A percentile compares a stretch with the other conserved stretches of the same genome.
These are phyloP conservation scores for Aspergillus pseudonomiae DNA, from an alignment of 2,329 filamentous ascomycete genomes.

Conservation along the genomic window DNA sequence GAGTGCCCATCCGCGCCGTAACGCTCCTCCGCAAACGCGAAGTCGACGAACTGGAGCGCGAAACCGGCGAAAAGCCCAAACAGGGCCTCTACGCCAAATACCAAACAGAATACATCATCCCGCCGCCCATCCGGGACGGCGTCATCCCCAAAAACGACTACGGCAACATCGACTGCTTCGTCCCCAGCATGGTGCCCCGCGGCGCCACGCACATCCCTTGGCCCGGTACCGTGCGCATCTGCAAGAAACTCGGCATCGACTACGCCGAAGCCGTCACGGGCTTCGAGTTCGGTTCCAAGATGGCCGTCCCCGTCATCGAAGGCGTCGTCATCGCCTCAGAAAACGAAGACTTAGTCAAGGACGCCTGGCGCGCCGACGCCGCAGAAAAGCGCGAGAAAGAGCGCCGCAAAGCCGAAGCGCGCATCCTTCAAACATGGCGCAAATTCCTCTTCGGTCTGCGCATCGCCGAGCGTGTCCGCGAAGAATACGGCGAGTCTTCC, in stretches of 20 bases:
- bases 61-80: slow-evolving; percentile 78
- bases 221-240: slow-evolving; percentile 75
- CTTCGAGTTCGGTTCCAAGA: slow-evolving; percentile 93
- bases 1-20: slow-evolving; percentile 86
- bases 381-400: slow-evolving; percentile 76
- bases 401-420: slow-evolving; percentile 77
- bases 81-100: slow-evolving; percentile 82
- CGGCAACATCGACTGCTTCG: slow-evolving; percentile 95
- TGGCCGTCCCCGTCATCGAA: slow-evolving; percentile 88
- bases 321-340: slow-evolving; percentile 88
- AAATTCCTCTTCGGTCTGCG: slow-evolving; percentile 84
- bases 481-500: slow-evolving; percentile 66
- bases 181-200: slow-evolving; percentile 84
- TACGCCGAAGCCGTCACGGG: slow-evolving; percentile 93
- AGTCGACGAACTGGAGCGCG: slow-evolving; percentile 79
- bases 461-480: slow-evolving; percentile 74
- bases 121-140: slow-evolving; percentile 79
- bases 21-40: slow-evolving; percentile 85
- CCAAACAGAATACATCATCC: slow-evolving; percentile 96
- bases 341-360: slow-evolving; percentile 72
- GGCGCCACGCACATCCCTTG: slow-evolving; percentile 85
- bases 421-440: slow-evolving; percentile 76
- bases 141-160: slow-evolving; percentile 92
- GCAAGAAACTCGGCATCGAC: slow-evolving; percentile 81
- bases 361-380: slow-evolving; percentile 78